phyloP scores from a whole-genome alignment of 192 early-diverging fungal genomes.

The Rhizophagus prolifer region DNA sequence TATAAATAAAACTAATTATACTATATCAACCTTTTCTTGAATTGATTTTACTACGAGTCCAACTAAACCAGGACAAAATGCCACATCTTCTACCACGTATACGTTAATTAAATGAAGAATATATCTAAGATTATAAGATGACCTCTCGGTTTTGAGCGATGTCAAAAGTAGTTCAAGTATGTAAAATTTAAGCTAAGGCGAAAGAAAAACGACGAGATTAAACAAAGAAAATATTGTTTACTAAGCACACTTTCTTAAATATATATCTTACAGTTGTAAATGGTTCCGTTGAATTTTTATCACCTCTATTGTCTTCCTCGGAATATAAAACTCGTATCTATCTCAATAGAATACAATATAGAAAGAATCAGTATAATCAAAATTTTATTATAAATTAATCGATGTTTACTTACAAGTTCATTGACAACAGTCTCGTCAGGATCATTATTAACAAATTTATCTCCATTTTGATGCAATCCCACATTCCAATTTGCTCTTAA shows the following conservation, averaged over 20 bases:
- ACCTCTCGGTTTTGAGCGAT: slow-evolving; percentile 64
- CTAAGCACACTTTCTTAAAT: not conserved
- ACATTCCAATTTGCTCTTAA: slow-evolving; percentile 51
- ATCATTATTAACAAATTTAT: slow-evolving; percentile 36
- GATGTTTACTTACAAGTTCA: slow-evolving; percentile 46
- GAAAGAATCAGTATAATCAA: not conserved
- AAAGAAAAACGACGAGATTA: slow-evolving; percentile 2
- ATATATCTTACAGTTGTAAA: slow-evolving; percentile 38
- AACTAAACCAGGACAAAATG: slow-evolving; percentile 70
- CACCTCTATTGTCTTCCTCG: slow-evolving; percentile 33
- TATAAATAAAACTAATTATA: too few relatives aligned
- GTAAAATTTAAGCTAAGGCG: slow-evolving; percentile 61
- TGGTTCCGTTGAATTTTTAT: slow-evolving; percentile 35
- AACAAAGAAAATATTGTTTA: not conserved
- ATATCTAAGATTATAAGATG: slow-evolving; percentile 63
- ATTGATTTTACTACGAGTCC: slow-evolving; percentile 67
- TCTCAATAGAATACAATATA: not conserved
- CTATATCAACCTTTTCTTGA: slow-evolving; percentile 66
- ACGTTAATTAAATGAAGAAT: slow-evolving; percentile 67
- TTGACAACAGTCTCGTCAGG: slow-evolving; percentile 52
- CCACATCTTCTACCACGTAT: slow-evolving; percentile 74
- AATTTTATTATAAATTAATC: not conserved
- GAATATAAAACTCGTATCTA: slow-evolving; percentile 49
- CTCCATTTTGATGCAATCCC: slow-evolving; percentile 42
- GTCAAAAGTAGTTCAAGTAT: slow-evolving; percentile 66